Evolutionary conservation across 2,329 filamentous ascomycete genomes (phyloP), one percentile per base, ranked within the genome.

Genomic region (Penicillium fuscoglaucum): DNA sequence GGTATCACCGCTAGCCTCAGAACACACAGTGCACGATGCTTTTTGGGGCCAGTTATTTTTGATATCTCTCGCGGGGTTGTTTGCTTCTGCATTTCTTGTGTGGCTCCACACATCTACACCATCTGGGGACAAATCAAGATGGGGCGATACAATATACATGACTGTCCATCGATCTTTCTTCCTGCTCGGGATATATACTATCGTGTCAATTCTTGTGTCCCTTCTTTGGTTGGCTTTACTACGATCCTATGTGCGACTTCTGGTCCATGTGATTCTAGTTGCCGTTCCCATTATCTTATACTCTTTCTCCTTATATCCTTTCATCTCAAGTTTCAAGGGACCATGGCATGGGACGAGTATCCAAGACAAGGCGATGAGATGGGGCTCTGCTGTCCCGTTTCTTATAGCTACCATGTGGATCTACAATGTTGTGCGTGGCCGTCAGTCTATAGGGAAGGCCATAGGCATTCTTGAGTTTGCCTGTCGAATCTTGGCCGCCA

Each of bases 131-230:
- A 83, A 84, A 59, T 88, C 89, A 1, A 73, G 67, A 59, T 84
- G 96, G 57, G 93, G 93, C 15, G 95, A 99, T 74, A 97, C 93
- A 1, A 91, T 99, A 58, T 99, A 99, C 75, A 91, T 90, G 15
- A 92, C 91, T 5, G 79, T 99, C 37, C 88, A 90, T 66, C 87
- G 87, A 51, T 97, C 93, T 0, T 95, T 96, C 69, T 88, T 95
- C 70, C 88, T 98, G 64, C 86, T 99, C 43, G 90, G 91, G 2
- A 86, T 95, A 52, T 96, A 98, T 76, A 98, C 95, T 0, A 74
- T 98, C 19, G 88, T 97, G n/a, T 90, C 95, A 0, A 81, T 97
- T 40, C 80, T 96, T 37, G 90, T 98, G 21, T 93, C 93, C 1
- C 81, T 97, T 37, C 76, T 97, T 28, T 99, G 95, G 95, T 84